Evolutionary conservation across 805 yeast genomes (phyloP).

Genomic region (Wickerhamomyces chaumierensis): DNA sequence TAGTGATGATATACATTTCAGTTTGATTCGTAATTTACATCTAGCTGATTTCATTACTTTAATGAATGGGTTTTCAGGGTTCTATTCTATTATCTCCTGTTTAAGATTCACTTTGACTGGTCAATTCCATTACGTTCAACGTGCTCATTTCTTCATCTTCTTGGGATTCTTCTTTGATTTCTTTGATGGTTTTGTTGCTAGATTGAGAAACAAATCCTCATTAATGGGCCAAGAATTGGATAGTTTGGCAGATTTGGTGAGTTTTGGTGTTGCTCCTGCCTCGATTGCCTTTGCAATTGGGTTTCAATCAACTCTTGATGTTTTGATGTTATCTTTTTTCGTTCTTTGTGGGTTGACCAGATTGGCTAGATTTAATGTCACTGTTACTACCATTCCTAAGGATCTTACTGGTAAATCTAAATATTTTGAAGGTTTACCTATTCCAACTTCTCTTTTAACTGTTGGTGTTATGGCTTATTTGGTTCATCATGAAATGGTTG

Average conservation of each 20-base stretch:
- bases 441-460: constrained; percentile 75
- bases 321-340: constrained; percentile 64
- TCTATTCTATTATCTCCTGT: constrained; percentile 81
- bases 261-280: constrained; percentile 95
- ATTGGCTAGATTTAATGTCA: constrained; percentile 90
- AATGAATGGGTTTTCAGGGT: constrained; percentile 89
- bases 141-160: constrained; percentile 85
- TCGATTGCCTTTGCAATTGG: constrained; percentile 88
- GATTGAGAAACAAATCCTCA: constrained; percentile 83
- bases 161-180: constrained; percentile 92
- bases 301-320: constrained; percentile 74
- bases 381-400: constrained; percentile 87
- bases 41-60: constrained; percentile 94
- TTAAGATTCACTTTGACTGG: constrained; percentile 68
- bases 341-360: constrained; percentile 90
- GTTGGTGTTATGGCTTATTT: constrained; percentile 64
- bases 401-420: constrained; percentile 78
- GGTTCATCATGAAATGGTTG: constrained; percentile 39
- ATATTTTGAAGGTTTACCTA: constrained; percentile 94
- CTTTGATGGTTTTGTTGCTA: constrained; percentile 94
- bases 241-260: constrained; percentile 87
- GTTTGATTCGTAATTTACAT: constrained; percentile 78
- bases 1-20: constrained; percentile 74
- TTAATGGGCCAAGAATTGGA: constrained; percentile 97
- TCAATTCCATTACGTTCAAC: constrained; percentile 58